Evolutionary conservation across 2,329 filamentous ascomycete species (phyloP), one percentile per base, ranked within the genome.

Genomic region (Chaetomium olivaceum): DNA sequence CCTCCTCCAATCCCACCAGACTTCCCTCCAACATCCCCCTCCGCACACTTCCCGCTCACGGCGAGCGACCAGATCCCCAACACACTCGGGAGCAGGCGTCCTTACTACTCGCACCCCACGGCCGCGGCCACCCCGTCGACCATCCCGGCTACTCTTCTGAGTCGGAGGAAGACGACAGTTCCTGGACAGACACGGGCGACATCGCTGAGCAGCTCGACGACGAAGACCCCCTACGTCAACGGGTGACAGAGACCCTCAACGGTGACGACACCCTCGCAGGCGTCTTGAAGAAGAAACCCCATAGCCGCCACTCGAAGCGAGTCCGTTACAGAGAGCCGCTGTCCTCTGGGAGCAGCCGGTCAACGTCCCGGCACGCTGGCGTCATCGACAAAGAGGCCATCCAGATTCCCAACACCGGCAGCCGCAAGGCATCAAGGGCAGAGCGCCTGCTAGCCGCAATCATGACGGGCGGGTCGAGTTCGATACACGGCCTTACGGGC

Each of bases 171-270:
- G 81, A 82, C 60, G 61, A 65, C 46, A 69, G 92, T 66, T 87
- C 91, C 73, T 97, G 92, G 93, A 93, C 91, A 76, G 93, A 97
- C 78, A 97, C 94, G 54, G 94, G 93, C 75, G 95, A 98, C 79
- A 87, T 98, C 74, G 92, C 92, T 74, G 94, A 97, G 81, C 94
- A 96, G 83, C 84, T 93, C 73, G 91, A 87, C 74, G 89, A 91
- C 74, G 88, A 94, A 79, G 92, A 97, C 77, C 91, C 92, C 66
- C 84, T 96, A 71, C 88, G 87, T 72, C 86, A 88, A 72, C 89
- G 87, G 73, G 83, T 94, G 67, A 83, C 84, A 74, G 82, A 87
- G 72, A 88, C 88, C 71, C 79, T 90, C 65, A 85, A 84, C 73
- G 85, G 84, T 73, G 84, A 87, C 62, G 72, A 80, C 84, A 63